Percentiles rank a stretch among this genome's conserved stretches.
Evolutionary conservation across 2,329 filamentous ascomycete genomes (phyloP).

Genomic region (Leptographium lundbergii): DNA sequence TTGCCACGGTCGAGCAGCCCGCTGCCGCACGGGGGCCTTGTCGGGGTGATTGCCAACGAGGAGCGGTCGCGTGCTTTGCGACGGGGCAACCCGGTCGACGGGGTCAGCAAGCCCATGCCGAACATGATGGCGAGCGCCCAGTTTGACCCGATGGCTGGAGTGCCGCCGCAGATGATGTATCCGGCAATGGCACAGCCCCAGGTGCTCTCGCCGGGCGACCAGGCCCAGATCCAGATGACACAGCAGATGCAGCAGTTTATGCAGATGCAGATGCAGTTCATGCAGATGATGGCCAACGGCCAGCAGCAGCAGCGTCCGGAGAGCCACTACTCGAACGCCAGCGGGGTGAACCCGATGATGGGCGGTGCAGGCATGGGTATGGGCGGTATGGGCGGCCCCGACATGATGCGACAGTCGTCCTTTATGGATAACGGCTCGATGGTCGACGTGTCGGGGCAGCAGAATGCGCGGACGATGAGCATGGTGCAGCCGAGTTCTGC

Average conservation of each 20-base stretch:
- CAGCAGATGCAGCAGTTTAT: conserved; percentile 80
- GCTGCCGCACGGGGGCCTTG: conserved; percentile 61
- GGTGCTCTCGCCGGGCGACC: conserved; percentile 48
- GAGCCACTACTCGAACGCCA: background rate
- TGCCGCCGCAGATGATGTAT: conserved; percentile 39
- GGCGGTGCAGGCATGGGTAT: conserved; percentile 17
- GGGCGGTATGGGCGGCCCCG: conserved; percentile 15
- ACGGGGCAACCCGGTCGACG: conserved; percentile 59
- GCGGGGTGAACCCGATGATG: conserved; percentile 11
- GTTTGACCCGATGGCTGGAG: conserved; percentile 36
- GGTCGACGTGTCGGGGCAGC: conserved; percentile 25
- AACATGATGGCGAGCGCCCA: conserved; percentile 16
- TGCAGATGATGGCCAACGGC: conserved; percentile 59
- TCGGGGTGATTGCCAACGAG: conserved; percentile 79
- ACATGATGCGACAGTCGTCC: conserved; percentile 26
- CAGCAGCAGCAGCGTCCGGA: conserved; percentile 4
- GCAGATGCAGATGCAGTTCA: conserved; percentile 92
- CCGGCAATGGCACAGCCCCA: conserved; percentile 21
- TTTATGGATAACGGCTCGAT: conserved; percentile 32
- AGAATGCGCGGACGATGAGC: conserved; percentile 58
- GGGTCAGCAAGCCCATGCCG: conserved; percentile 24
- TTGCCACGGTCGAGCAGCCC: conserved; percentile 5
- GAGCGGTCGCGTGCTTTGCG: conserved; percentile 68
- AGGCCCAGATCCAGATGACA: conserved; percentile 67
- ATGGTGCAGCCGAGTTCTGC: conserved; percentile 61